Evolutionary conservation across 352 stramenopile genomes (phyloP).

Genomic region (Peronospora belbahrii): DNA sequence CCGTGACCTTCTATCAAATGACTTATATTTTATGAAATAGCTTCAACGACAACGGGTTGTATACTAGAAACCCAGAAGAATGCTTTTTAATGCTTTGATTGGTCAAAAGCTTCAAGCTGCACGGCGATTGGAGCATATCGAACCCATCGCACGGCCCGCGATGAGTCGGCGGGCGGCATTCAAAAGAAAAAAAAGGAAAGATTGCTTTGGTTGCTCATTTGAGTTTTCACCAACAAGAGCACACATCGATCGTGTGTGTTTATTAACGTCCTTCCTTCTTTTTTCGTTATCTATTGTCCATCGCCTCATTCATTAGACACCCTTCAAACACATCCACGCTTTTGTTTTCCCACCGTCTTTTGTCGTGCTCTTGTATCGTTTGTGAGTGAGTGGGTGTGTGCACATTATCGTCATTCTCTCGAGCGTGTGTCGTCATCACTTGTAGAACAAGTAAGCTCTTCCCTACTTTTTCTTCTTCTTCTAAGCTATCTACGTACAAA

Average conservation of each 20-base stretch:
- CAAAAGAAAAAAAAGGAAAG: slow-evolving; percentile 34
- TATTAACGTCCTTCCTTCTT: too few relatives aligned
- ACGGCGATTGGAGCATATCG: slow-evolving; percentile 13
- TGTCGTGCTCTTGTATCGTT: slow-evolving; percentile 29
- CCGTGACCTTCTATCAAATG: slow-evolving; percentile 8
- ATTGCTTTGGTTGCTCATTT: slow-evolving; percentile 46
- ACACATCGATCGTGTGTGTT: slow-evolving; percentile 22
- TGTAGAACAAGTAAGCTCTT: slow-evolving; percentile 26
- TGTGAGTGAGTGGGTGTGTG: slow-evolving; percentile 30
- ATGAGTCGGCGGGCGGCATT: too few relatives aligned
- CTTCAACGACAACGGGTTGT: slow-evolving; percentile 14
- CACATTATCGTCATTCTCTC: slow-evolving; percentile 23
- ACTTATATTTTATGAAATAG: slow-evolving; percentile 15
- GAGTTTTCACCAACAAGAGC: slow-evolving; percentile 46
- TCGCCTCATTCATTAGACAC: too few relatives aligned
- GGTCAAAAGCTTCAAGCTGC: slow-evolving; percentile 16
- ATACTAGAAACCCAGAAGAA: slow-evolving; percentile 21
- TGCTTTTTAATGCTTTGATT: slow-evolving; percentile 16
- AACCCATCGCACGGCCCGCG: too few relatives aligned
- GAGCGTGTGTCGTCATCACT: slow-evolving; percentile 21
- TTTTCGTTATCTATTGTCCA: slow-evolving; percentile 1
- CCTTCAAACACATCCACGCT: too few relatives aligned
- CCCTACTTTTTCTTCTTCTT: slow-evolving; percentile 2
- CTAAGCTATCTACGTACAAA: slow-evolving; percentile 5
- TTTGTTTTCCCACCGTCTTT: slow-evolving; percentile 8